Base-by-base conservation (phyloP, 148 eudicot species). In the Rhododendron simsii region DNA sequence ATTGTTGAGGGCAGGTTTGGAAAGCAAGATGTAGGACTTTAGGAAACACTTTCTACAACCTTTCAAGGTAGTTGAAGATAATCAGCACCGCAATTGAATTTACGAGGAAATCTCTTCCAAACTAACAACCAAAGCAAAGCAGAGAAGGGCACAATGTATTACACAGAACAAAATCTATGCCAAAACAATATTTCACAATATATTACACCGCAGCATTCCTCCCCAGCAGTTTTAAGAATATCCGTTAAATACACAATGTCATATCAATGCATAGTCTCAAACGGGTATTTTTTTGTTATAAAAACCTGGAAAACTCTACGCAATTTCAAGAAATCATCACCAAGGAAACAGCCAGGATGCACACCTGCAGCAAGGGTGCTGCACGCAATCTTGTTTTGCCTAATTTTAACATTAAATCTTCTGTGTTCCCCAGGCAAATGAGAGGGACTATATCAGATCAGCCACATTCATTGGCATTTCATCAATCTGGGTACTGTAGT, bases 381-480 rank as follows among this genome's bases (percentile, higher is more conserved):
- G 33, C 53, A 45, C 53, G 28, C 55, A 79, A 48, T 26, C 82
- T 33, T 30, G 83, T 33, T 67, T 80, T 23, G 30, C 83, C 26
- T 15, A 33, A 50, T 8, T 80, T 33, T 79, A 4, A 79, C 35
- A 47, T 79, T n/a, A 20, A 48, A 23, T 18, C 57, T 26, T 78
- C 21, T 30, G 12, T n/a, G 83, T 51, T 50, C 39, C 14, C 8
- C 41, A 53, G 23, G 44, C 83, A 80, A 33, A 33, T 30, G 41
- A 33, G 44, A 14, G 21, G 44, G 16, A 12, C 33, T 84, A 93
- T 87, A 96, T 96, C 85, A 96, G 85, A 90, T 96, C 96, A 57
- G 98, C 98, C 21, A 96, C 96, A 71, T 96, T 94, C 98, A 96
- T 96, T 2, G 98, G 98, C 98, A 96, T 94, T 86, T 96, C 98